phyloP scores from a whole-genome alignment of 139 green algal species.

The Edaphochlamys debaryana region DNA sequence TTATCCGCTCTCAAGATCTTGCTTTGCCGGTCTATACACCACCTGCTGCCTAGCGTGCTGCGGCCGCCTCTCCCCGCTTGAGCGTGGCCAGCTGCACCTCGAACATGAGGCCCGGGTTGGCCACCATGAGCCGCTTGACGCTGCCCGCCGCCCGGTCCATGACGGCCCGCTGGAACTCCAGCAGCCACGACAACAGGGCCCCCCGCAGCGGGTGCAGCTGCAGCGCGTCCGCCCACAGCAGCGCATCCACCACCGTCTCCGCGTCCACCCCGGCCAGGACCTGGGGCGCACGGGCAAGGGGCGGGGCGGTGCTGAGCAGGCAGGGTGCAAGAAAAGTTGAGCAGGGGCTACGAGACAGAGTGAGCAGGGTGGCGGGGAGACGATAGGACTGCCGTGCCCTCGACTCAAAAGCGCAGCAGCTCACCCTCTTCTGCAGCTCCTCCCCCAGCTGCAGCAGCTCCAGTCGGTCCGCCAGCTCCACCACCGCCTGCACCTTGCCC shows the following conservation, averaged over 20 bases:
- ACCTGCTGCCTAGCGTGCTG: too few species aligned
- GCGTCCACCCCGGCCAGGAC: neutral
- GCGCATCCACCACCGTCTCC: neutral
- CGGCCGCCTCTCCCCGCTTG: too few species aligned
- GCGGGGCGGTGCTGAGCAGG: constrained; percentile 6
- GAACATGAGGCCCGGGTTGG: neutral
- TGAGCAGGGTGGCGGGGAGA: neutral
- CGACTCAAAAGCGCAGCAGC: constrained; percentile 17
- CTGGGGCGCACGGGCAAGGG: too few species aligned
- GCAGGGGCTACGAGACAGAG: neutral
- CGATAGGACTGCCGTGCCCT: neutral
- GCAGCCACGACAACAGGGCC: neutral
- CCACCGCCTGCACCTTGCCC: too few species aligned
- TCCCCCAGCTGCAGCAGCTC: too few species aligned
- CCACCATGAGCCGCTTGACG: neutral
- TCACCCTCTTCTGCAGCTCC: too few species aligned
- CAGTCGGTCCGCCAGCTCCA: too few species aligned
- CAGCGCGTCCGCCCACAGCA: constrained; percentile 14
- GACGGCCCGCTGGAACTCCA: neutral
- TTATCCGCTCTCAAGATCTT: too few species aligned
- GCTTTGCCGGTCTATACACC: too few species aligned
- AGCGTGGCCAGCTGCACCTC: neutral
- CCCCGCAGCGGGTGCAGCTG: neutral
- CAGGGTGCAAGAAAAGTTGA: constrained; percentile 14
- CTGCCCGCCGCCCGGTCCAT: too few species aligned